These are phyloP conservation scores for Sporothrix phasma DNA, from an alignment of 2,329 filamentous ascomycete species.

Conservation along the genomic window DNA sequence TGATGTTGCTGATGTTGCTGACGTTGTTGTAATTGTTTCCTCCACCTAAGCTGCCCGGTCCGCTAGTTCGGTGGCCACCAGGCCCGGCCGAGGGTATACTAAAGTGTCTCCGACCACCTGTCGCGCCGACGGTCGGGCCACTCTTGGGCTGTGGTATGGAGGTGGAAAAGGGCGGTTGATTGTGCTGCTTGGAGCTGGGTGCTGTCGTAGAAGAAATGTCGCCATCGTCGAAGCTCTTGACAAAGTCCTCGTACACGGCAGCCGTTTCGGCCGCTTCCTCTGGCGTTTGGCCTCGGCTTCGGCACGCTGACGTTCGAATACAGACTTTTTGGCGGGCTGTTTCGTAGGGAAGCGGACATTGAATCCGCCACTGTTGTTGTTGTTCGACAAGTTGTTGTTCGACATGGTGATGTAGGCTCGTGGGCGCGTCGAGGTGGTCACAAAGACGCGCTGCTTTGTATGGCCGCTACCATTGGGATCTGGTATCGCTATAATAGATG, in stretches of 20 bases:
- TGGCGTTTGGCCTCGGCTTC: slow-evolving; percentile 81
- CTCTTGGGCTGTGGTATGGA: slow-evolving; percentile 25
- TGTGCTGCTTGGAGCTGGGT: slow-evolving; percentile 26
- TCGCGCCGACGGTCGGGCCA: slow-evolving; percentile 9
- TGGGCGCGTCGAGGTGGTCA: not conserved
- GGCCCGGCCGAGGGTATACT: slow-evolving; percentile 42
- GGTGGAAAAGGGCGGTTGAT: not conserved
- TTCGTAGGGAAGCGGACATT: slow-evolving; percentile 28
- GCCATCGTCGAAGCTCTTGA: slow-evolving; percentile 64
- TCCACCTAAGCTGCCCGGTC: slow-evolving; percentile 50
- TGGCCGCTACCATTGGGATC: not conserved
- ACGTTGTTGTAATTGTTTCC: slow-evolving; percentile 18
- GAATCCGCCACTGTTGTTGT: slow-evolving; percentile 24
- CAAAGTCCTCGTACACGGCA: slow-evolving; percentile 77
- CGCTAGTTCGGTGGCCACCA: slow-evolving; percentile 40
- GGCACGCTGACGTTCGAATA: slow-evolving; percentile 80
- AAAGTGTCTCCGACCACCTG: slow-evolving; percentile 54
- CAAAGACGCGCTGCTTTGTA: not conserved
- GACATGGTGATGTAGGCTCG: slow-evolving; percentile 36
- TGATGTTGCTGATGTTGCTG: no score
- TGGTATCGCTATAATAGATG: not conserved
- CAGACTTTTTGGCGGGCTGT: slow-evolving; percentile 56
- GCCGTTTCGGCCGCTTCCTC: slow-evolving; percentile 79
- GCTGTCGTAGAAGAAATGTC: slow-evolving; percentile 38
- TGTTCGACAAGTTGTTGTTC: slow-evolving; percentile 27